These are phyloP conservation scores for Umbelopsis ramanniana DNA, from an alignment of 192 early-diverging fungal species.

Conservation along the genomic window DNA sequence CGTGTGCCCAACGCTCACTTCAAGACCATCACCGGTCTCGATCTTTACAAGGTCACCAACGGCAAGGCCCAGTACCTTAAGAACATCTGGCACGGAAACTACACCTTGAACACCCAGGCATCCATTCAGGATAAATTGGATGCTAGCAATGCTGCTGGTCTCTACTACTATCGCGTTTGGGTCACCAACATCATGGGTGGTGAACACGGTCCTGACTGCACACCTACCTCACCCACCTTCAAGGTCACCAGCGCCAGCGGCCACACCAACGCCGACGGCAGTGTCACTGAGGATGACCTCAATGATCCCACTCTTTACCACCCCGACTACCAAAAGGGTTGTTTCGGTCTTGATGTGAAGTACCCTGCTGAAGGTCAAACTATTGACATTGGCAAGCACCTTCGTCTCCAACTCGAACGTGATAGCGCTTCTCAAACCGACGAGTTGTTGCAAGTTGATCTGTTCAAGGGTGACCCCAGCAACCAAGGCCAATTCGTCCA, in stretches of 20 bases:
- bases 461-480: slow-evolving; percentile 31
- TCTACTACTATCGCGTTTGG: slow-evolving; percentile 46
- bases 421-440: slow-evolving; percentile 37
- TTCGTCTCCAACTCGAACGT: slow-evolving; percentile 26
- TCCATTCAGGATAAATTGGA: slow-evolving; percentile 31
- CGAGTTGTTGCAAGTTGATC: slow-evolving; percentile 27
- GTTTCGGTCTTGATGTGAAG: slow-evolving; percentile 36
- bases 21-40: slow-evolving; percentile 40
- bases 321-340: slow-evolving; percentile 32
- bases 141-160: slow-evolving; percentile 30
- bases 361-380: slow-evolving; percentile 28
- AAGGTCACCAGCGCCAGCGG: slow-evolving; percentile 28
- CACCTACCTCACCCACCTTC: slow-evolving; percentile 38
- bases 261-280: slow-evolving; percentile 34
- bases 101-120: slow-evolving; percentile 29
- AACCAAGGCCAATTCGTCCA: slow-evolving; percentile 22
- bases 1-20: slow-evolving; percentile 20
- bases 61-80: slow-evolving; percentile 35
- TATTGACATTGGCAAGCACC: slow-evolving; percentile 28
- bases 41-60: slow-evolving; percentile 15
- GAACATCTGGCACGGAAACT: slow-evolving; percentile 36
- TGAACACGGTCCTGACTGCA: slow-evolving; percentile 40
- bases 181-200: slow-evolving; percentile 37
- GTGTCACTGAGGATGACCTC: slow-evolving; percentile 15
- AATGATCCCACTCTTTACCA: slow-evolving; percentile 31